Conservation (phyloP, 148 eudicot species). For the Heliamphora exappendiculata region DNA sequence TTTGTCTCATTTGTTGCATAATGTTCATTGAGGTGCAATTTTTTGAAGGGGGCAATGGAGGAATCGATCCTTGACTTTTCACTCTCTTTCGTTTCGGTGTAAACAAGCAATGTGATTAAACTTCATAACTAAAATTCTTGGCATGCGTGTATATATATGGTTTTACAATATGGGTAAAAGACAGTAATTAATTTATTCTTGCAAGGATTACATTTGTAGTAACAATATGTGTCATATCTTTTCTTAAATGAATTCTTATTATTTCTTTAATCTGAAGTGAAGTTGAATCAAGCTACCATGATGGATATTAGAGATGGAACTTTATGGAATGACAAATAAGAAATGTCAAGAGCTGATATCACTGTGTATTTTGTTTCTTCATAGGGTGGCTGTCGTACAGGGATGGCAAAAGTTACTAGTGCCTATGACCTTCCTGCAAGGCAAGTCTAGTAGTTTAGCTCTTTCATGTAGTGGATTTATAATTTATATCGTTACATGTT, state of each 20-base stretch:
- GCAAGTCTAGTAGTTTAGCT: constrained; percentile 28
- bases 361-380: constrained; percentile 14
- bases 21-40: not conserved
- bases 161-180: not conserved
- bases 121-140: no score
- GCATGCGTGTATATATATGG: not conserved
- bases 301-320: constrained; percentile 5
- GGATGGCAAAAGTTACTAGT: constrained; percentile 96
- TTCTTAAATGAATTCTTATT: not conserved
- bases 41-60: not conserved
- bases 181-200: not conserved
- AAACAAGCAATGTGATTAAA: no score
- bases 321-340: not conserved
- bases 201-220: not conserved
- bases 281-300: not conserved
- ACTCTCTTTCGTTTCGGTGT: no score
- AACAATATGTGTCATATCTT: not conserved
- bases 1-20: not conserved
- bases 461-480: not conserved
- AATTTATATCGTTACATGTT: not conserved
- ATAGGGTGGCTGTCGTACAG: constrained; percentile 99
- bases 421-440: constrained; percentile 98
- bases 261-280: not conserved
- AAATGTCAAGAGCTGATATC: not conserved
- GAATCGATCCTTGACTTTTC: no score